Evolutionary conservation across 2,329 filamentous ascomycete genomes (phyloP), one percentile per base, ranked within the genome.

Genomic region (Alternaria hordeiaustralica): DNA sequence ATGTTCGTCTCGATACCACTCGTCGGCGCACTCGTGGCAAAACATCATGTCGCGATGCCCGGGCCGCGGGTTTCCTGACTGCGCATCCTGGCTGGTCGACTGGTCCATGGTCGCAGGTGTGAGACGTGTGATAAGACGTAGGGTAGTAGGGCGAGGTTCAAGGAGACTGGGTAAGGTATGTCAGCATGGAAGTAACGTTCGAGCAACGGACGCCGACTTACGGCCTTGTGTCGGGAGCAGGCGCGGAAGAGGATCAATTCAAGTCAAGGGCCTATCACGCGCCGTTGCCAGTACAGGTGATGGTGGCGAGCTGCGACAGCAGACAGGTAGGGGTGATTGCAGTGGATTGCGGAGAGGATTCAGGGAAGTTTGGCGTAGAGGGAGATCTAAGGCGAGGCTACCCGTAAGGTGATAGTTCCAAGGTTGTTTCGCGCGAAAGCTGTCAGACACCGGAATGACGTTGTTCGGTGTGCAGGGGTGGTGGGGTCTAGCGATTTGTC

Each of bases 11-110:
- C 88, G 85, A 74, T 91, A 92, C 93, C 94, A 98, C 78, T 97
- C 91, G 67, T 91, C 82, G 56, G 86, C 79, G 82, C 96, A 98
- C 64, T 86, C 82, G 80, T 98, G 93, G 80, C 96, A 99, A 79
- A 87, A 96, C 58, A 97, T 90, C 68, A 95, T 88, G 76, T 97
- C 92, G 66, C 78, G 76, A 57, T 71, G 73, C 43, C 64, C 72
- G n/a, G 75, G 62, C 55, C 63, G 65, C 54, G 66, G 67, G 45
- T 60, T 54, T 55, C 70, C 68, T 51, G 60, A 55, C 55, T 67
- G 59, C 55, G 71, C 65, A 56, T 69, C 50, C 55, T 68, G 65
- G 43, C 21, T 58, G 18, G 60, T 64, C 30, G 75, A 60, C 60
- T 56, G 71, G 20, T 75, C 70, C 71, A 78, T 78, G 55, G 55